Conservation (phyloP, 352 stramenopile species). For the Pythium myriotylum region DNA sequence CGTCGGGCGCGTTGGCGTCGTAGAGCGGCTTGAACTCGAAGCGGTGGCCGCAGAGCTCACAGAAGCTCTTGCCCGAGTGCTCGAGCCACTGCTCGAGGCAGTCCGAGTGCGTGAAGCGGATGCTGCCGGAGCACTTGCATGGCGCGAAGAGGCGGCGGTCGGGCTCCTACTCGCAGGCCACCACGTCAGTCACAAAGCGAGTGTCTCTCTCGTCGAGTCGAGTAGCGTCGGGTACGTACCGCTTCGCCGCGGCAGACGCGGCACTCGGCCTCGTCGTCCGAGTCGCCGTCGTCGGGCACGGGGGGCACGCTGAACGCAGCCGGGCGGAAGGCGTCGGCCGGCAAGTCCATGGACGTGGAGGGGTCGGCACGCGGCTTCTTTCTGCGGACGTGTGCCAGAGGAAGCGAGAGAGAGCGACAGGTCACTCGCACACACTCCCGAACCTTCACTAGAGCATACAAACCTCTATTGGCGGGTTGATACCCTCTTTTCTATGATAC, state of each 20-base stretch:
- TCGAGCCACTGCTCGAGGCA: slow-evolving; percentile 94
- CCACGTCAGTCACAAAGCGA: slow-evolving; percentile 4
- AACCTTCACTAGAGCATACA: background rate
- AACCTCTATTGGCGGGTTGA: background rate
- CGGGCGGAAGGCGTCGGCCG: too few species aligned
- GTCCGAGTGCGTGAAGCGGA: slow-evolving; percentile 94
- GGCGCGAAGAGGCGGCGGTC: slow-evolving; percentile 77
- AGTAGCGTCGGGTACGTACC: slow-evolving; percentile 35
- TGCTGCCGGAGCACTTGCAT: slow-evolving; percentile 95
- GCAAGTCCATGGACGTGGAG: too few species aligned
- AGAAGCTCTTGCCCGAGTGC: slow-evolving; percentile 91
- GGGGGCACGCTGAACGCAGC: too few species aligned
- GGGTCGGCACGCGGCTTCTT: slow-evolving; percentile 9
- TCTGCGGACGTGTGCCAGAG: slow-evolving; percentile 17
- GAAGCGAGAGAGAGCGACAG: slow-evolving; percentile 19
- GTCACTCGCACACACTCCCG: slow-evolving; percentile 9
- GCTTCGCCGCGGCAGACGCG: slow-evolving; percentile 93
- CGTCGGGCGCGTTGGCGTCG: slow-evolving; percentile 80
- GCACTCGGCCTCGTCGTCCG: slow-evolving; percentile 91
- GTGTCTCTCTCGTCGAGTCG: background rate
- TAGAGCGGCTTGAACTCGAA: slow-evolving; percentile 95
- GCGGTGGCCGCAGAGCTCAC: slow-evolving; percentile 92
- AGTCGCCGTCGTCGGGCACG: slow-evolving; percentile 22
- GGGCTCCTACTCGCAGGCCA: slow-evolving; percentile 39
- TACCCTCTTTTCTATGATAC: slow-evolving; percentile 3